Base-by-base conservation (phyloP, 1,139 yeast species). In the Yamadazyma buinensis region DNA sequence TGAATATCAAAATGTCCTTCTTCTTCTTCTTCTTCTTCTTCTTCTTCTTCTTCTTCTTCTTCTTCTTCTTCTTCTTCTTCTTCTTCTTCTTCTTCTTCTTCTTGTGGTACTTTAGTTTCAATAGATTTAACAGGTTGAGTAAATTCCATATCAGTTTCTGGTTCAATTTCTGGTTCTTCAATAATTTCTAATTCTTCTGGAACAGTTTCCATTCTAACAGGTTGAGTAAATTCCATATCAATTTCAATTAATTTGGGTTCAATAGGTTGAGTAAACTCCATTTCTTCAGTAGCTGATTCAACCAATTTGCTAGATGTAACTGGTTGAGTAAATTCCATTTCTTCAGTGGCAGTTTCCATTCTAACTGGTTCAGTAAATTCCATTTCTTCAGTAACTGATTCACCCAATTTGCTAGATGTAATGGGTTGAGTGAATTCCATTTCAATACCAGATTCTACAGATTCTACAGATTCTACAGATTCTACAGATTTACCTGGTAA, bases 291-390 rank as follows among this genome's bases (percentile, higher is more conserved):
- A 5, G 30, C 35, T 12, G 19, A 39, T 25, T 47, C 52, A 42
- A 42, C 40, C 12, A 32, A 30, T 19, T 30, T 32, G 7, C 28
- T 39, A 5, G 30, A 33, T 12, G 19, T 30, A 13, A 45, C 26
- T 4, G 46, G 40, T 26, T 45, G 47, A 14, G 51, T 43, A 20
- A 44, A 37, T 25, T 46, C 51, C 49, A 44, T 45, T 15, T 28
- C 34, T 17, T 37, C 36, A 17, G 24, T 17, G 19, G 19, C 51
- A 12, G 10, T 18, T 7, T 10, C 13, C 10, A 17, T 17, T 17
- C 7, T 17, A 23, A 38, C 29, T 12, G 38, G 36, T n/a, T 31
- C 39, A 5, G 43, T 40, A 11, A 40, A 36, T 10, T 40, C 43
- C 43, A 40, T 40, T 15, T 37, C 40, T 25, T 35, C 41, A 21